Conservation (phyloP, 108 stramenopile species). For the Cyclotella distinguenda region DNA sequence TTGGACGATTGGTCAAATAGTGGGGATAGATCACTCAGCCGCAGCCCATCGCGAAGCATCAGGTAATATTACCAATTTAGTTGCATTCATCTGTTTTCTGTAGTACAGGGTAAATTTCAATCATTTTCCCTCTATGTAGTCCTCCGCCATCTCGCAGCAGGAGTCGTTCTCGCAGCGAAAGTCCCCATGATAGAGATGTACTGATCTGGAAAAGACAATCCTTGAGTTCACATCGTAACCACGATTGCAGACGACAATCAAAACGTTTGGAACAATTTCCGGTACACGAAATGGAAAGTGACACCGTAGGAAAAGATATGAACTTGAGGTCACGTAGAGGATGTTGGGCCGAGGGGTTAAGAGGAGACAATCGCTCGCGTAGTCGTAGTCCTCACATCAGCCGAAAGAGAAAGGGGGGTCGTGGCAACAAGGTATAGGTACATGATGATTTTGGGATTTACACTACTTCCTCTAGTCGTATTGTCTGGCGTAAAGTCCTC, state of each 20-base stretch:
- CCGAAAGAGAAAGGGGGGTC: conserved; percentile 12
- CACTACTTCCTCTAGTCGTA: no score
- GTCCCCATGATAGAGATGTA: not conserved
- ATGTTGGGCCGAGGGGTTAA: not conserved
- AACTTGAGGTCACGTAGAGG: conserved; percentile 3
- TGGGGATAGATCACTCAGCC: conserved; percentile 12
- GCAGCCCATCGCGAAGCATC: conserved; percentile 1
- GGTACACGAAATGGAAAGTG: not conserved
- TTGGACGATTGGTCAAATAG: conserved; percentile 26
- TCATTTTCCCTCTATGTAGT: not conserved
- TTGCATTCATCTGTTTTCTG: not conserved
- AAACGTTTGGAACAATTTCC: not conserved
- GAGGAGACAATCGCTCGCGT: not conserved
- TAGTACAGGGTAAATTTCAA: not conserved
- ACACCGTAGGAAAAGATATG: not conserved
- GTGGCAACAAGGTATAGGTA: no score
- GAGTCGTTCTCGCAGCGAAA: conserved; percentile 7
- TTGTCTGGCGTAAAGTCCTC: not conserved
- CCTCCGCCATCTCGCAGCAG: conserved; percentile 13
- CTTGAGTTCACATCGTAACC: conserved; percentile 19
- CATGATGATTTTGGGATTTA: no score
- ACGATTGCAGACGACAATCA: not conserved
- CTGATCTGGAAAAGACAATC: conserved; percentile 1
- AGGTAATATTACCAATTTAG: not conserved
- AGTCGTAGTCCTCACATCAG: conserved; percentile 5